phyloP scores from a whole-genome alignment of 2,329 filamentous ascomycete genomes.

The Westerdykella ornata region DNA sequence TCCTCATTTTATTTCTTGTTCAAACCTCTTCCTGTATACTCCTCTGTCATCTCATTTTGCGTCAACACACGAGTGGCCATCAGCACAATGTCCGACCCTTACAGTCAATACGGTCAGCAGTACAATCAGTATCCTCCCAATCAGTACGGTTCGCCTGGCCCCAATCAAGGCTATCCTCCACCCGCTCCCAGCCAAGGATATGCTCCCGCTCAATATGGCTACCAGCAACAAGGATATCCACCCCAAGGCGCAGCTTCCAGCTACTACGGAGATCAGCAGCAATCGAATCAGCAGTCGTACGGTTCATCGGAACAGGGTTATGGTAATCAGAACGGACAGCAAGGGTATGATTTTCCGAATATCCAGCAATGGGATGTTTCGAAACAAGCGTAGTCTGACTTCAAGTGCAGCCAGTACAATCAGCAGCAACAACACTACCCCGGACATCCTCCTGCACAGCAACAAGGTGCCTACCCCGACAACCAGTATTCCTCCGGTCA shows the following conservation, averaged over 20 bases:
- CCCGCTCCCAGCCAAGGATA: constrained; percentile 30
- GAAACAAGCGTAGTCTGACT: constrained; percentile 15
- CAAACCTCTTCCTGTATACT: background rate
- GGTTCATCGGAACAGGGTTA: constrained; percentile 39
- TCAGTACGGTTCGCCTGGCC: constrained; percentile 21
- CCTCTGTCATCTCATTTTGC: constrained; percentile 3
- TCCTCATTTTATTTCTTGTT: no score
- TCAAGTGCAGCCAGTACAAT: constrained; percentile 15
- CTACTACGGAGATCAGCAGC: constrained; percentile 31
- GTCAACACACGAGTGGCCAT: constrained; percentile 6
- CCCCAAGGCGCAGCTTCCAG: constrained; percentile 27
- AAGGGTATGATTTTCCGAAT: constrained; percentile 23
- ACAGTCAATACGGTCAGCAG: constrained; percentile 41
- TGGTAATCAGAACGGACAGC: constrained; percentile 26
- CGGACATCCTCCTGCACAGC: constrained; percentile 25
- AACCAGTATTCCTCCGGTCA: constrained; percentile 34
- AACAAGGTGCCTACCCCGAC: constrained; percentile 37
- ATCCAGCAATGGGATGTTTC: constrained; percentile 8
- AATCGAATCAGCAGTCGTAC: constrained; percentile 36
- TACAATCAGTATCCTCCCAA: constrained; percentile 26
- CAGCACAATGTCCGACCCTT: constrained; percentile 47
- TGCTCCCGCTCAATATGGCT: constrained; percentile 24
- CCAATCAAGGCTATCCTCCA: no score
- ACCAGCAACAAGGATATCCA: constrained; percentile 23
- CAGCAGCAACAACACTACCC: constrained; percentile 32